Evolutionary conservation across 2,329 filamentous ascomycete species (phyloP), one percentile per base, ranked within the genome.

Genomic region (Cordyceps farinosa): DNA sequence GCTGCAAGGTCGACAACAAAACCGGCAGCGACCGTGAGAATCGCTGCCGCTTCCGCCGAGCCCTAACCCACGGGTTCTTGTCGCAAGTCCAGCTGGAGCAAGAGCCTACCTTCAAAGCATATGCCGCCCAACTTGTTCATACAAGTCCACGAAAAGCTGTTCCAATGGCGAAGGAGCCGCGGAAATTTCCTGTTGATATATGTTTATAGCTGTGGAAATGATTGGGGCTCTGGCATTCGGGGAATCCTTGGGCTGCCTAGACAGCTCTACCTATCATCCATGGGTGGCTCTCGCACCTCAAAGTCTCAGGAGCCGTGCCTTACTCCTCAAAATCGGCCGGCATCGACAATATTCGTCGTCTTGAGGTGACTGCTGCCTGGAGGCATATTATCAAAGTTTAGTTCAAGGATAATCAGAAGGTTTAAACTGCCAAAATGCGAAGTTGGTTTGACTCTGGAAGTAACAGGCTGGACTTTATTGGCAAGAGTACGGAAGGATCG

Each of bases 141-240:
- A 17, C 52, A 36, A 6, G 36, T 55, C 5, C 22, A 44, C 7
- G 52, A 55, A 6, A 55, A 55, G 22, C 8, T 42, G 52, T 11
- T 42, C 52, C 22, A 10, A 10, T 38, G 50, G 50, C 50, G 27
- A 32, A 2, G 50, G 22, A 13, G 17, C 38, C 13, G 57, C 51
- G 44, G 48, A 61, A 29, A 45, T 61, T 48, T 15, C 32, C n/a
- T 27, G 29, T 27, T 61, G 58, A 48, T 52, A 52, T n/a, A 48
- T 48, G 2, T 61, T 61, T 53, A 52, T 32, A 2, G 70, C 75
- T 1, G 74, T 78, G 61, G 76, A 77, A 65, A 70, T 78, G 36
- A 71, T 76, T 51, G 66, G 66, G n/a, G 64, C 66, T 54, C 71
- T 80, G 52, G 73, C 77, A 0, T 80, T 80, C 66, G 78, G 77